Evolutionary conservation across 2,329 filamentous ascomycete genomes (phyloP).

Genomic region (Gaeumannomyces tritici): DNA sequence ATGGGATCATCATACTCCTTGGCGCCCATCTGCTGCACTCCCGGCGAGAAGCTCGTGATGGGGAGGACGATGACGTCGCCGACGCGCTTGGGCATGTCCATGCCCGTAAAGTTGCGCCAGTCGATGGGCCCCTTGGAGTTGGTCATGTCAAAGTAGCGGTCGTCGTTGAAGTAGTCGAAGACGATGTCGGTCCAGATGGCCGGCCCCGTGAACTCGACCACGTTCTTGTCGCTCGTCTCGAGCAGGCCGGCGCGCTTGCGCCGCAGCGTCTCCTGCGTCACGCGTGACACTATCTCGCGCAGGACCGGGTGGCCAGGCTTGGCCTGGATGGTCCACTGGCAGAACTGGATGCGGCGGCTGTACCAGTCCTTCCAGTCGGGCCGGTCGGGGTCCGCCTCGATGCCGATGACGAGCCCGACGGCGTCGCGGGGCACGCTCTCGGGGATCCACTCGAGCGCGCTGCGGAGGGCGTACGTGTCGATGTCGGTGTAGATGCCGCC

Average conservation of each 20-base stretch:
- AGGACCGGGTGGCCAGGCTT: conserved; percentile 92
- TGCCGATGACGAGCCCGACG: conserved; percentile 83
- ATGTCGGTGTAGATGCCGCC: conserved; percentile 78
- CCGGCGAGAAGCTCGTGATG: conserved; percentile 95
- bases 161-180: conserved; percentile 90
- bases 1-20: conserved; percentile 83
- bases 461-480: conserved; percentile 77
- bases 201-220: conserved; percentile 94
- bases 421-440: conserved; percentile 62
- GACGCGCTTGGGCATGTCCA: conserved; percentile 72
- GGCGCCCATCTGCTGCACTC: conserved; percentile 87
- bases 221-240: conserved; percentile 52
- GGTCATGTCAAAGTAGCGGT: conserved; percentile 74
- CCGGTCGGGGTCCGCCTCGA: conserved; percentile 91
- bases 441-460: conserved; percentile 82
- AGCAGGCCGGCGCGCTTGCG: conserved; percentile 62
- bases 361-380: conserved; percentile 94
- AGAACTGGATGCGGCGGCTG: conserved; percentile 92
- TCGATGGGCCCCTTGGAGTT: conserved; percentile 65
- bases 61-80: conserved; percentile 93
- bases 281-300: conserved; percentile 74
- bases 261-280: conserved; percentile 72
- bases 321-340: conserved; percentile 96
- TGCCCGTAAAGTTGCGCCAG: conserved; percentile 82
- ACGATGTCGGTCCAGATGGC: conserved; percentile 89